Conservation (phyloP, 495 filamentous ascomycete genomes). For the Schizothecium vesticola region DNA sequence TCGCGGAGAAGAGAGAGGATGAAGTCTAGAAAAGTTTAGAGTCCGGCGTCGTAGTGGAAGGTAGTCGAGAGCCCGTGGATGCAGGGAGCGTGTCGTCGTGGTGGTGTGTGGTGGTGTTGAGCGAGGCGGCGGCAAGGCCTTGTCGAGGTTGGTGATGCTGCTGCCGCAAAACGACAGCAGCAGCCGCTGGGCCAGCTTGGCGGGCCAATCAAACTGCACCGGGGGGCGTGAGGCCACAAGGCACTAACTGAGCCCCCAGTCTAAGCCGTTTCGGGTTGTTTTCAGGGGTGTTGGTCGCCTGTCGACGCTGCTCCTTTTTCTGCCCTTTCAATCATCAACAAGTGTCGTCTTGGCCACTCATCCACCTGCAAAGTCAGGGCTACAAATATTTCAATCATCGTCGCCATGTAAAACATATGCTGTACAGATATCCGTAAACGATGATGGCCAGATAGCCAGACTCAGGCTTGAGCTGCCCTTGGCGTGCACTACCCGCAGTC, state of each 20-base stretch:
- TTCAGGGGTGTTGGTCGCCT: slow-evolving; percentile 13
- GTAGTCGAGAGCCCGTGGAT: not conserved
- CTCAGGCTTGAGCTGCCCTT: not conserved
- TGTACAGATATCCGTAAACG: not conserved
- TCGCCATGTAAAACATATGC: not conserved
- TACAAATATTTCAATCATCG: not conserved
- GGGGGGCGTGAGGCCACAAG: slow-evolving; percentile 22
- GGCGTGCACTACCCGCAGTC: not conserved
- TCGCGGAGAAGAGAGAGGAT: not conserved
- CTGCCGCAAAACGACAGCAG: slow-evolving; percentile 8
- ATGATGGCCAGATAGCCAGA: not conserved
- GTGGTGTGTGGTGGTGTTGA: not conserved
- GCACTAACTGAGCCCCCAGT: slow-evolving; percentile 14
- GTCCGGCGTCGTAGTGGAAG: not conserved
- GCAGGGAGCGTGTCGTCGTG: not conserved
- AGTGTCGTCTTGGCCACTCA: not conserved
- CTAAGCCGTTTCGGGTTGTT: not conserved
- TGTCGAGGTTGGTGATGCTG: slow-evolving; percentile 15
- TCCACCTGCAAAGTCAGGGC: not conserved
- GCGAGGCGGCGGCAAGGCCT: not conserved
- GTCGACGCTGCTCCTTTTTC: not conserved
- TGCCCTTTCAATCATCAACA: not conserved
- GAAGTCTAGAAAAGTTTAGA: not conserved
- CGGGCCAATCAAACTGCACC: slow-evolving; percentile 17
- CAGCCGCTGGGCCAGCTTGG: not conserved